A percentile compares a stretch with the other conserved stretches of the same genome.
Evolutionary conservation across 2,329 filamentous ascomycete species (phyloP).

Genomic region (Coleophoma crateriformis): DNA sequence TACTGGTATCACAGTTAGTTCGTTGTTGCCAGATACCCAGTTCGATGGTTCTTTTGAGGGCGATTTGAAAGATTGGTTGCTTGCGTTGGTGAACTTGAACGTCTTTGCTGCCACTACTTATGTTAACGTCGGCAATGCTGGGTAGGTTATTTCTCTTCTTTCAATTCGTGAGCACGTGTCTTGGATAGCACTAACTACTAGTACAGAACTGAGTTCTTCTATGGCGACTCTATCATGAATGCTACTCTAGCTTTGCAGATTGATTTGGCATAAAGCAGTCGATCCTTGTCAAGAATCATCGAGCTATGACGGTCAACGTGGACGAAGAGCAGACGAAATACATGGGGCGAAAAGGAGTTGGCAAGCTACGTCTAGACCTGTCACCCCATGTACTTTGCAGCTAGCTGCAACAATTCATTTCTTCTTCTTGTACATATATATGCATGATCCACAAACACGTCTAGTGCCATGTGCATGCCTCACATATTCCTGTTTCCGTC

Average conservation of each 20-base stretch:
- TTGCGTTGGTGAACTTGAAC: slow-evolving; percentile 30
- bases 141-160: slow-evolving; percentile 12
- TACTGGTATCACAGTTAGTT: slow-evolving; percentile 36
- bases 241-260: slow-evolving; percentile 16
- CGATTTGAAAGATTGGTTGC: slow-evolving; percentile 36
- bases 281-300: too few species aligned
- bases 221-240: slow-evolving; percentile 15
- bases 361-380: too few species aligned
- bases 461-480: too few species aligned
- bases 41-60: slow-evolving; percentile 32
- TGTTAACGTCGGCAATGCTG: slow-evolving; percentile 37
- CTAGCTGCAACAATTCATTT: too few species aligned
- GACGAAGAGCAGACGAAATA: too few species aligned
- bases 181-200: neutral
- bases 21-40: slow-evolving; percentile 30
- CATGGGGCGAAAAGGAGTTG: too few species aligned
- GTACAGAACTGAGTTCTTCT: slow-evolving; percentile 17
- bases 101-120: slow-evolving; percentile 30
- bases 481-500: too few species aligned
- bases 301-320: too few species aligned
- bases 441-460: too few species aligned
- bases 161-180: neutral
- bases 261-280: slow-evolving; percentile 7
- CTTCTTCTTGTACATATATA: too few species aligned
- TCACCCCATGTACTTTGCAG: too few species aligned